These are phyloP conservation scores for Sporothrix sp. DNA, from an alignment of 2,329 filamentous ascomycete species.

Conservation along the genomic window DNA sequence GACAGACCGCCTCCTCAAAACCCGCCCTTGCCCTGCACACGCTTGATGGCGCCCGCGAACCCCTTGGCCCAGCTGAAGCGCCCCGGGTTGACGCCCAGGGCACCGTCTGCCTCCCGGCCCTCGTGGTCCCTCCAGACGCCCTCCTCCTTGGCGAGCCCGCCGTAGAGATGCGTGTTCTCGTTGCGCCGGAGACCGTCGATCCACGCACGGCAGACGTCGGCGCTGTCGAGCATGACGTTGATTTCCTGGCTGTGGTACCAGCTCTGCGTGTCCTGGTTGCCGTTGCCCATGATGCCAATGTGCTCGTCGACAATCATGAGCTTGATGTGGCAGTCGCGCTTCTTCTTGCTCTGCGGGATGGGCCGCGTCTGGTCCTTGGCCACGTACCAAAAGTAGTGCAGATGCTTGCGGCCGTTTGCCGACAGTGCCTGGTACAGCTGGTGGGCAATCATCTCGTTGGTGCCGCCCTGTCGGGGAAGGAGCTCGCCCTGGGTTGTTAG, in stretches of 20 bases:
- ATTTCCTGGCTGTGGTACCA: slow-evolving; percentile 73
- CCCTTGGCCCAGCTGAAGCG: slow-evolving; percentile 50
- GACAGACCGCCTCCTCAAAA: slow-evolving; percentile 29
- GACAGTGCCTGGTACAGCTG: slow-evolving; percentile 48
- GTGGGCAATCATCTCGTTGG: slow-evolving; percentile 61
- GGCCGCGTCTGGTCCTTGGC: slow-evolving; percentile 62
- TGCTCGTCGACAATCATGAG: slow-evolving; percentile 61
- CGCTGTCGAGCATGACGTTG: slow-evolving; percentile 64
- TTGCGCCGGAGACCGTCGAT: slow-evolving; percentile 42
- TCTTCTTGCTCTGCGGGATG: slow-evolving; percentile 55
- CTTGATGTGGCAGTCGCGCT: slow-evolving; percentile 66
- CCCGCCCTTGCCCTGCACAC: slow-evolving; percentile 46
- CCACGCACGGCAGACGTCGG: slow-evolving; percentile 52
- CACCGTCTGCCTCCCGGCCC: slow-evolving; percentile 38
- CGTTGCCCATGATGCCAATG: slow-evolving; percentile 63
- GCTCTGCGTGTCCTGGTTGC: slow-evolving; percentile 72
- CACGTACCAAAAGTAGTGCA: slow-evolving; percentile 62
- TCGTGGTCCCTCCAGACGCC: slow-evolving; percentile 52
- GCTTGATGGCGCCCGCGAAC: slow-evolving; percentile 45
- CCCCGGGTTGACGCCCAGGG: slow-evolving; percentile 43
- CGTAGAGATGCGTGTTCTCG: slow-evolving; percentile 54
- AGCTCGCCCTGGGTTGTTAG: slow-evolving; percentile 49
- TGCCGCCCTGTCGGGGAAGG: slow-evolving; percentile 64
- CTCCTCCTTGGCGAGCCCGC: slow-evolving; percentile 41
- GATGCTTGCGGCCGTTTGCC: slow-evolving; percentile 33